Conservation (phyloP, 2,329 filamentous ascomycete species). For the Ampelomyces quisqualis region DNA sequence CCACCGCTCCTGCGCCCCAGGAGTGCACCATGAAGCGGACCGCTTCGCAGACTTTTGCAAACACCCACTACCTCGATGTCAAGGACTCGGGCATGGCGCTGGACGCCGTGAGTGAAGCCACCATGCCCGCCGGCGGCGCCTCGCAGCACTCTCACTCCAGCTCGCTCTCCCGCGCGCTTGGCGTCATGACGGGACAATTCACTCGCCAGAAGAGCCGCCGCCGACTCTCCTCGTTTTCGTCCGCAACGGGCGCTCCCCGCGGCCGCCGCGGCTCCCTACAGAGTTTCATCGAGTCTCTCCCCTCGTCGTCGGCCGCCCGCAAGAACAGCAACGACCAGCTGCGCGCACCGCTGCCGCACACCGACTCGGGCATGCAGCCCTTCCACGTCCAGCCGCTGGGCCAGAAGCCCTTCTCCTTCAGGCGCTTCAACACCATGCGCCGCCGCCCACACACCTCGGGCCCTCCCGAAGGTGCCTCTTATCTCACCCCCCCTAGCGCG, state of each 20-base stretch:
- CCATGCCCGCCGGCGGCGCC: slow-evolving; percentile 13
- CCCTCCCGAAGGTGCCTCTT: slow-evolving; percentile 31
- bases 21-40: slow-evolving; percentile 39
- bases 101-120: slow-evolving; percentile 34
- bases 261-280: slow-evolving; percentile 34
- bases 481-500: too few species aligned
- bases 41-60: slow-evolving; percentile 42
- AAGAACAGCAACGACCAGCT: slow-evolving; percentile 26
- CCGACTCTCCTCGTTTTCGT: slow-evolving; percentile 37
- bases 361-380: slow-evolving; percentile 36
- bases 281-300: slow-evolving; percentile 26
- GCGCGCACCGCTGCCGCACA: slow-evolving; percentile 32
- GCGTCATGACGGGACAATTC: slow-evolving; percentile 30
- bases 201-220: slow-evolving; percentile 39
- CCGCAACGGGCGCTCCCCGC: slow-evolving; percentile 19
- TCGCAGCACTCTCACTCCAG: slow-evolving; percentile 25
- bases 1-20: slow-evolving; percentile 13
- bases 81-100: slow-evolving; percentile 28
- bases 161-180: slow-evolving; percentile 35
- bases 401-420: slow-evolving; percentile 30
- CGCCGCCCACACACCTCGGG: slow-evolving; percentile 34
- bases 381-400: slow-evolving; percentile 15
- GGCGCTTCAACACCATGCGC: slow-evolving; percentile 36
- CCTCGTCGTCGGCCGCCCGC: slow-evolving; percentile 17
- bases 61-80: slow-evolving; percentile 25